These are phyloP conservation scores for Sungouiozyma ichnusensis DNA, from an alignment of 805 yeast species.

Conservation along the genomic window DNA sequence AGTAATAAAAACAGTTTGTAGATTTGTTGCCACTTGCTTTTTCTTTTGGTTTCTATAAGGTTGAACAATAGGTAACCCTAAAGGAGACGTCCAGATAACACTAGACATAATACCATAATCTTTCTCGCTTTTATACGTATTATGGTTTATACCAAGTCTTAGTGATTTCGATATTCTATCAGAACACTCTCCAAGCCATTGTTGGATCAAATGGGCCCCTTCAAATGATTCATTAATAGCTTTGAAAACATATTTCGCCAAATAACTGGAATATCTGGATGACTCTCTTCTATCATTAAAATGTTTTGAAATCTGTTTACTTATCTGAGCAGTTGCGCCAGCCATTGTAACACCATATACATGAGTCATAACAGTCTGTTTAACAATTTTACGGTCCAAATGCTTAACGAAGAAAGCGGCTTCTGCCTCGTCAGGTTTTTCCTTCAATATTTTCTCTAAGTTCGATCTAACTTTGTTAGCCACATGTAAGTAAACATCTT, in stretches of 20 bases:
- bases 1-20: constrained; percentile 76
- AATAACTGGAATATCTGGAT: constrained; percentile 45
- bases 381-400: constrained; percentile 78
- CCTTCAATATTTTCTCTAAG: constrained; percentile 42
- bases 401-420: constrained; percentile 47
- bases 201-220: constrained; percentile 92
- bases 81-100: constrained; percentile 96
- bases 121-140: constrained; percentile 32
- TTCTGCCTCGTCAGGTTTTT: constrained; percentile 35
- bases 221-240: constrained; percentile 78
- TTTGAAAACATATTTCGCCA: constrained; percentile 68
- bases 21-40: constrained; percentile 62
- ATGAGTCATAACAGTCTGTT: constrained; percentile 96
- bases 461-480: constrained; percentile 50
- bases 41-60: constrained; percentile 72
- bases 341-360: constrained; percentile 93
- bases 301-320: constrained; percentile 57
- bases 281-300: constrained; percentile 40
- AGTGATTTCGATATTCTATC: constrained; percentile 68
- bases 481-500: constrained; percentile 66
- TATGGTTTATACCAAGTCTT: constrained; percentile 50
- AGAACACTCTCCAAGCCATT: constrained; percentile 89
- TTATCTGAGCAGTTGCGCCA: constrained; percentile 87
- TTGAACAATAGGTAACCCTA: constrained; percentile 93
- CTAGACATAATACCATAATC: constrained; percentile 65